These are phyloP conservation scores for Lactifluus pinguis DNA, from an alignment of 768 basidiomycete species.

Conservation along the genomic window DNA sequence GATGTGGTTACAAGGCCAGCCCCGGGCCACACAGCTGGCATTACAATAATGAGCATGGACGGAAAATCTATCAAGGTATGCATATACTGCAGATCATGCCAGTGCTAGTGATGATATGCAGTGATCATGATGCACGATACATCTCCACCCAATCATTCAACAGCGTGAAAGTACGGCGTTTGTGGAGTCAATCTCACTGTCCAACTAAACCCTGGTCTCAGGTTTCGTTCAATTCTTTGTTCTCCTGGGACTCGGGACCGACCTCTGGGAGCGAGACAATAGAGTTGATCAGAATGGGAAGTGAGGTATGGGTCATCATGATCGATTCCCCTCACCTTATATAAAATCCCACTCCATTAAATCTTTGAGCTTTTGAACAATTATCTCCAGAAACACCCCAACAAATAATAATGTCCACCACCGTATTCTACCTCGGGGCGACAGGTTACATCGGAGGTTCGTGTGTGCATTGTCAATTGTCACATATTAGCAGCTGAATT, in stretches of 20 bases:
- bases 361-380: background rate
- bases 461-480: background rate
- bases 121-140: no score
- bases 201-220: background rate
- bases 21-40: no score
- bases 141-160: no score
- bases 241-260: background rate
- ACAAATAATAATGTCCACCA: background rate
- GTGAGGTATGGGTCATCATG: background rate
- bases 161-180: no score
- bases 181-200: no score
- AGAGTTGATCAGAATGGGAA: background rate
- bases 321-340: no score
- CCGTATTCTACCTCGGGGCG: constrained; percentile 11
- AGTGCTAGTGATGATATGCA: no score
- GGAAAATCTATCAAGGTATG: no score
- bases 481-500: background rate
- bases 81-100: no score
- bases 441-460: constrained; percentile 13
- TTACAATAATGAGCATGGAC: no score
- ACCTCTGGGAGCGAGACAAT: background rate
- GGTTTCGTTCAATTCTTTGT: background rate
- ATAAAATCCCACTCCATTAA: no score
- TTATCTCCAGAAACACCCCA: background rate
- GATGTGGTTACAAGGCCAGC: no score